A percentile compares a stretch with the other conserved stretches of the same genome.
Conservation (phyloP, 805 yeast genomes). For the Limtongia smithiae region DNA sequence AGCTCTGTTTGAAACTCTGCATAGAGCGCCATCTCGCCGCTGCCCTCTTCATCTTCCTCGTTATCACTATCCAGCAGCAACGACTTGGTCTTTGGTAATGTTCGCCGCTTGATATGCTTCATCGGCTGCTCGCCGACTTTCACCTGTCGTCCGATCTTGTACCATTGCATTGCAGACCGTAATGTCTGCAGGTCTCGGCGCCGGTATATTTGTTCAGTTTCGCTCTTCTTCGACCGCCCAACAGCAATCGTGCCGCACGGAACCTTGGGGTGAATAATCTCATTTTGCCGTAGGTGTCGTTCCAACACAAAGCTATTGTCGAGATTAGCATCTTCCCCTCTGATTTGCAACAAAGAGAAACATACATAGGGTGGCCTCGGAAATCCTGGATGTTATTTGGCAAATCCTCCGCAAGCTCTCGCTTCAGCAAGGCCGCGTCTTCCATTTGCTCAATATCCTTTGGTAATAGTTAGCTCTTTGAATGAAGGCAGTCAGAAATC, state of each 20-base stretch:
- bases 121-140: slow-evolving; percentile 67
- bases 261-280: slow-evolving; percentile 63
- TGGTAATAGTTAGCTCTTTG: no score
- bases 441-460: slow-evolving; percentile 49
- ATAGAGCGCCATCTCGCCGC: slow-evolving; percentile 60
- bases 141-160: slow-evolving; percentile 68
- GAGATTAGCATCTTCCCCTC: not conserved
- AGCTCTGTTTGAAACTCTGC: slow-evolving; percentile 73
- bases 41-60: slow-evolving; percentile 44
- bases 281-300: slow-evolving; percentile 66
- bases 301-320: slow-evolving; percentile 60
- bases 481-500: no score
- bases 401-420: slow-evolving; percentile 75
- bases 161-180: slow-evolving; percentile 82
- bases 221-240: slow-evolving; percentile 47
- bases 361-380: slow-evolving; percentile 68
- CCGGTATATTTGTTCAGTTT: slow-evolving; percentile 47
- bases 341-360: not conserved
- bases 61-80: slow-evolving; percentile 30
- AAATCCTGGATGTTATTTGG: slow-evolving; percentile 82
- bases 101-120: slow-evolving; percentile 43
- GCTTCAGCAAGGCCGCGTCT: slow-evolving; percentile 53
- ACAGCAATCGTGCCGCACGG: slow-evolving; percentile 63
- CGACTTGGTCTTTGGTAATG: slow-evolving; percentile 28
- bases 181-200: slow-evolving; percentile 61